phyloP scores from a whole-genome alignment of 1,284 basidiomycete species.

The Hypsizygus ulmarius region DNA sequence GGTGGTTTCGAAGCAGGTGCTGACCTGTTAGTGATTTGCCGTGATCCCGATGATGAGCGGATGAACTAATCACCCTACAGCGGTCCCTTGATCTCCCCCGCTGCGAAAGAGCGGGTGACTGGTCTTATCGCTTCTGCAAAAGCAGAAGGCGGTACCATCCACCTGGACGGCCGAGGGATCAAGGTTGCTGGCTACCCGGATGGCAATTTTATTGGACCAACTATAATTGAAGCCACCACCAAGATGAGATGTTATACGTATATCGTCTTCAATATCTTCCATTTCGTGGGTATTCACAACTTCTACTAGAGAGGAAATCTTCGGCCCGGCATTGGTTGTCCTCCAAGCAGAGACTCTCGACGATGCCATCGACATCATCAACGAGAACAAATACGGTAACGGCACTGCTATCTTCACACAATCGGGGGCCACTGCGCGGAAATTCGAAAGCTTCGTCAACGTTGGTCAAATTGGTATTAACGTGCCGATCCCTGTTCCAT shows the following conservation, averaged over 20 bases:
- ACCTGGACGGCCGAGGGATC: conserved; percentile 81
- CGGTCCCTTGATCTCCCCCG: conserved; percentile 91
- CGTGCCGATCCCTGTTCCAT: conserved; percentile 87
- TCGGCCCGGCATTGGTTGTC: conserved; percentile 87
- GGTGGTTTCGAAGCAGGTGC: conserved; percentile 88
- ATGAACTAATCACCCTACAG: conserved; percentile 38
- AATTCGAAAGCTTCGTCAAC: conserved; percentile 88
- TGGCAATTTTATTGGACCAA: conserved; percentile 96
- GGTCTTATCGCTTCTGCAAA: conserved; percentile 79
- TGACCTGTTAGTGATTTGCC: conserved; percentile 67
- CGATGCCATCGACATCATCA: conserved; percentile 89
- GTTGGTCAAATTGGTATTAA: conserved; percentile 95
- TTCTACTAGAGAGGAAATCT: conserved; percentile 81
- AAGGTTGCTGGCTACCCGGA: conserved; percentile 76
- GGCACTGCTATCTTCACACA: conserved; percentile 98
- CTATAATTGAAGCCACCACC: conserved; percentile 81
- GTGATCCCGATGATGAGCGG: conserved; percentile 1
- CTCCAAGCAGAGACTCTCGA: conserved; percentile 85
- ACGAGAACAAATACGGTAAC: conserved; percentile 88
- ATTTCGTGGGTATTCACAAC: conserved; percentile 6
- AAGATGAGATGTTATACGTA: conserved; percentile 89
- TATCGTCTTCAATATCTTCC: conserved; percentile 6
- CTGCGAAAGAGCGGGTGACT: conserved; percentile 79
- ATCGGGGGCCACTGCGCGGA: conserved; percentile 92
- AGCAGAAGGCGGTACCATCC: conserved; percentile 84